A percentile compares a stretch with the other conserved stretches of the same genome.
These are phyloP conservation scores for Pyropia haitanensis DNA, from an alignment of 23 red algal genomes.

Conservation along the genomic window DNA sequence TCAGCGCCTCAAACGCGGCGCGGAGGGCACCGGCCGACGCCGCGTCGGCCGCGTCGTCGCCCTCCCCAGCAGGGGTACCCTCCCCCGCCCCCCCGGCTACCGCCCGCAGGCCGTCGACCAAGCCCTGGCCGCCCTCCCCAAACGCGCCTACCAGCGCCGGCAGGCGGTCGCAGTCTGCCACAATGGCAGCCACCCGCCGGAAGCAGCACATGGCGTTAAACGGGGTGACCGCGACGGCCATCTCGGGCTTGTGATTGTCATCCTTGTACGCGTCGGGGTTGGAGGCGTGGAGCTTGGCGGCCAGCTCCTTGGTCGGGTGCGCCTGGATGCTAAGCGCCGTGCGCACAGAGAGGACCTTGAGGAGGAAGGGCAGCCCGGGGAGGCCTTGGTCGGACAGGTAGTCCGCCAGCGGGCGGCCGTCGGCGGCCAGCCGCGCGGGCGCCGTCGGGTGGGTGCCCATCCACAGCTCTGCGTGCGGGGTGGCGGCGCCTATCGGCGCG, in stretches of 20 bases:
- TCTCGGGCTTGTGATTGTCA: conserved; percentile 97
- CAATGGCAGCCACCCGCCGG: conserved; percentile 57
- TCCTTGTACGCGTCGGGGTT: conserved; percentile 78
- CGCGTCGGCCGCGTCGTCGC: neutral
- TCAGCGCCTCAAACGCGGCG: conserved; percentile 14
- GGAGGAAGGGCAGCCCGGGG: conserved; percentile 54
- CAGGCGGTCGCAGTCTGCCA: conserved; percentile 12
- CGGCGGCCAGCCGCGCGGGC: conserved; percentile 31
- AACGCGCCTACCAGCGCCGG: conserved; percentile 14
- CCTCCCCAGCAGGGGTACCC: neutral
- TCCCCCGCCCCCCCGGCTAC: conserved; percentile 1
- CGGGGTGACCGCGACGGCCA: conserved; percentile 54
- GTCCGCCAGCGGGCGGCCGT: neutral
- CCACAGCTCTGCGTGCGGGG: conserved; percentile 90
- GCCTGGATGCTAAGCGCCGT: conserved; percentile 88
- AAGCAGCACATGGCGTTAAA: conserved; percentile 88
- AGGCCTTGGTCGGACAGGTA: neutral
- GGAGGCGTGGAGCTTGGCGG: conserved; percentile 33
- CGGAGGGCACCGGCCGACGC: conserved; percentile 10
- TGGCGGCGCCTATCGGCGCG: conserved; percentile 1
- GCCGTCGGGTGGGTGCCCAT: conserved; percentile 76
- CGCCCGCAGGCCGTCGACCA: too few species aligned
- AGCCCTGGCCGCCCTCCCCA: too few species aligned
- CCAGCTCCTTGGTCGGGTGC: conserved; percentile 61
- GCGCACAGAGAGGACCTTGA: conserved; percentile 88